phyloP scores from a whole-genome alignment of 768 basidiomycete genomes.

The Epithele typhae region DNA sequence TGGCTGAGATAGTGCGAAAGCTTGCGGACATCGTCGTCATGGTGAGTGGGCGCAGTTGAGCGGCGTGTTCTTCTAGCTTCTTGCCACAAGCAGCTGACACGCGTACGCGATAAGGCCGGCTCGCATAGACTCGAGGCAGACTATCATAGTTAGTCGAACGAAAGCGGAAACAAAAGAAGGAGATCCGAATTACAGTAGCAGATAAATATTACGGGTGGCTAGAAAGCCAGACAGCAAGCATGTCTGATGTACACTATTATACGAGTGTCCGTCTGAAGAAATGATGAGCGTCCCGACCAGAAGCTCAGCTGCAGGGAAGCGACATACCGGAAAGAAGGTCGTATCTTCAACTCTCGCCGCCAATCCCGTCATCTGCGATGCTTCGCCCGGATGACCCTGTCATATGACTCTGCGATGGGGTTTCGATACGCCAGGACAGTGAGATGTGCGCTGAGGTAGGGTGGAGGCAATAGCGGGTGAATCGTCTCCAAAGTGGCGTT shows the following conservation, averaged over 20 bases:
- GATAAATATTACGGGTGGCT: constrained; percentile 12
- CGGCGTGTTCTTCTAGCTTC: too few relatives aligned
- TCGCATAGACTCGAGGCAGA: too few relatives aligned
- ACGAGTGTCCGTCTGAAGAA: constrained; percentile 1
- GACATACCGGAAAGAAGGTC: constrained; percentile 2
- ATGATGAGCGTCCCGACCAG: neutral
- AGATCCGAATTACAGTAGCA: constrained; percentile 11
- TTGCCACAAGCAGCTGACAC: too few relatives aligned
- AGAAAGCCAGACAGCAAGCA: neutral
- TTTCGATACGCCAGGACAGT: constrained; percentile 61
- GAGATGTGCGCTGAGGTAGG: constrained; percentile 68
- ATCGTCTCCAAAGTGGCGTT: constrained; percentile 52
- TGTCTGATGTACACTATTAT: constrained; percentile 2
- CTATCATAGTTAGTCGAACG: too few relatives aligned
- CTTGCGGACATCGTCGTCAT: too few relatives aligned
- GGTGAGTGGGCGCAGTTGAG: too few relatives aligned
- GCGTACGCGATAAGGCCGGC: too few relatives aligned
- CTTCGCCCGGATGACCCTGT: constrained; percentile 60
- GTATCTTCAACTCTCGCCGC: neutral
- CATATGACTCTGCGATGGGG: constrained; percentile 67
- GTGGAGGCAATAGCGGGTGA: constrained; percentile 68
- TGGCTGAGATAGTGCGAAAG: too few relatives aligned
- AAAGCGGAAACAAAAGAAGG: too few relatives aligned
- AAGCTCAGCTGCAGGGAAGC: neutral
- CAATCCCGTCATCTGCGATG: constrained; percentile 18